Percentiles rank a stretch among this genome's conserved stretches.
These are phyloP conservation scores for Powellomyces hirtus DNA, from an alignment of 192 early-diverging fungal genomes.

Conservation along the genomic window DNA sequence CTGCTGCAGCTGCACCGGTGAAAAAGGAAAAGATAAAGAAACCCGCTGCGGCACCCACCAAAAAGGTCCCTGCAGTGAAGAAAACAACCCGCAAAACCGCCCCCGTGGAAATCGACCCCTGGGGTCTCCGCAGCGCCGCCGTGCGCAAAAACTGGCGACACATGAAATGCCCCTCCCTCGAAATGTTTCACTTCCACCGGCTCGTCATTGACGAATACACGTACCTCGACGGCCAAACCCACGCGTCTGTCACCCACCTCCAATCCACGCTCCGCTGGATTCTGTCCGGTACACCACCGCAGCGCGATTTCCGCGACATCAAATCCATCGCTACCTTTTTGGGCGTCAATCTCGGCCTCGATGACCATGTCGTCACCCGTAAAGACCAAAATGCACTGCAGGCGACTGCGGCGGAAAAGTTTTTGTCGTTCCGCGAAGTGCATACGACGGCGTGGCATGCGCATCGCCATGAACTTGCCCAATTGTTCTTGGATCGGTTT, in stretches of 20 bases:
- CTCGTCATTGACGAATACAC: constrained; percentile 52
- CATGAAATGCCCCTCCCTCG: constrained; percentile 37
- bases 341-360: constrained; percentile 45
- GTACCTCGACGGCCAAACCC: constrained; percentile 33
- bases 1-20: not conserved
- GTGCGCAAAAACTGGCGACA: constrained; percentile 34
- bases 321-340: constrained; percentile 45
- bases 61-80: not conserved
- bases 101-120: constrained; percentile 31
- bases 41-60: not conserved
- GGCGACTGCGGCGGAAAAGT: constrained; percentile 35
- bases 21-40: not conserved
- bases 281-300: constrained; percentile 42
- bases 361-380: constrained; percentile 33
- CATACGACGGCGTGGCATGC: constrained; percentile 42
- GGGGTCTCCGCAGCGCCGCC: constrained; percentile 26
- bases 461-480: constrained; percentile 38
- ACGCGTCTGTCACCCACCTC: constrained; percentile 31
- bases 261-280: constrained; percentile 32
- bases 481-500: constrained; percentile 41
- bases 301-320: constrained; percentile 40
- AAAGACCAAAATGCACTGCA: constrained; percentile 16
- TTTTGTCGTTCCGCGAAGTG: constrained; percentile 41
- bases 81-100: not conserved
- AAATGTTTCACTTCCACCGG: constrained; percentile 47